These are phyloP conservation scores for Sindora glabra DNA, from an alignment of 306 rosid genomes.

Conservation along the genomic window DNA sequence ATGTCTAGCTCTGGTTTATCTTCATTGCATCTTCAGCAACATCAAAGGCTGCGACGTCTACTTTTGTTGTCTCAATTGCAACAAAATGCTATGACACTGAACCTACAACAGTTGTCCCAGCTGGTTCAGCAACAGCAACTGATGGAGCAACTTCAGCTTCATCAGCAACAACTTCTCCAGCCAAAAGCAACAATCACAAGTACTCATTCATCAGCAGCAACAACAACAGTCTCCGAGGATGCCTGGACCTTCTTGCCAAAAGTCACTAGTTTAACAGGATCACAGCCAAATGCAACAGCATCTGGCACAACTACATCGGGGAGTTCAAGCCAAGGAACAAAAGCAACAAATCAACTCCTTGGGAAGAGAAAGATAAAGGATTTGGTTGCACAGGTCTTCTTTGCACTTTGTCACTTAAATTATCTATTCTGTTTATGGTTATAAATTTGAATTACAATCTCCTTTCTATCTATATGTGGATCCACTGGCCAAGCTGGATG, in stretches of 20 bases:
- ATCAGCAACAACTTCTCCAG: constrained; percentile 44
- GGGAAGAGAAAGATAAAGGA: constrained; percentile 99
- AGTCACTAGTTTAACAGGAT: constrained; percentile 91
- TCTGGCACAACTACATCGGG: constrained; percentile 97
- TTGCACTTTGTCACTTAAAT: background rate
- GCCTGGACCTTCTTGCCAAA: constrained; percentile 73
- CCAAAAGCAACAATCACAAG: constrained; percentile 72
- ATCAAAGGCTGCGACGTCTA: constrained; percentile 54
- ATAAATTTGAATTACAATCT: constrained; percentile 7
- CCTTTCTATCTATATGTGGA: constrained; percentile 53
- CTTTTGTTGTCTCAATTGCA: constrained; percentile 52
- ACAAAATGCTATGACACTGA: constrained; percentile 51
- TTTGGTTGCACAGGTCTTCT: constrained; percentile 84
- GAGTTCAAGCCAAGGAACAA: constrained; percentile 99
- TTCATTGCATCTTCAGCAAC: constrained; percentile 60
- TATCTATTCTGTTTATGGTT: constrained; percentile 4
- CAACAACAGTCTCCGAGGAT: constrained; percentile 90
- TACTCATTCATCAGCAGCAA: constrained; percentile 68
- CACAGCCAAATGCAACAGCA: constrained; percentile 96
- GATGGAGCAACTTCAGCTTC: constrained; percentile 68
- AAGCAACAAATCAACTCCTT: constrained; percentile 94
- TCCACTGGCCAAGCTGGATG: constrained; percentile 80
- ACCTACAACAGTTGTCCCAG: constrained; percentile 68
- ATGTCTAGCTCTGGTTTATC: constrained; percentile 66
- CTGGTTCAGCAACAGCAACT: constrained; percentile 72